Evolutionary conservation across 2,329 filamentous ascomycete genomes (phyloP).

Genomic region (Ceratocystis variospora): DNA sequence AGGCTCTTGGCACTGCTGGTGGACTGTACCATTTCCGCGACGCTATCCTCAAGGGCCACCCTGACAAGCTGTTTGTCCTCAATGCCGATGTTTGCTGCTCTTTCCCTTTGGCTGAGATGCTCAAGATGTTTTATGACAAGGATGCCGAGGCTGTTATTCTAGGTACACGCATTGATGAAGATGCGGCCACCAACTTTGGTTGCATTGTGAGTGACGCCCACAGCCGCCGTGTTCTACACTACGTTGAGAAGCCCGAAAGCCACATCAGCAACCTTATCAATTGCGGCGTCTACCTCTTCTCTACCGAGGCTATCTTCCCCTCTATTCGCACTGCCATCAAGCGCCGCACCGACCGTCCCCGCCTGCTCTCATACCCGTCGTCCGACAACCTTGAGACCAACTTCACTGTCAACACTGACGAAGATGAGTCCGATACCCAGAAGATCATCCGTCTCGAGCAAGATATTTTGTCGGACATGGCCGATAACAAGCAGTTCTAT

Average conservation of each 20-base stretch:
- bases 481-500: constrained; percentile 95
- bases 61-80: constrained; percentile 90
- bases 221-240: constrained; percentile 90
- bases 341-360: constrained; percentile 79
- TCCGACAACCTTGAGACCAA: constrained; percentile 76
- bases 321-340: constrained; percentile 91
- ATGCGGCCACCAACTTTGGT: constrained; percentile 89
- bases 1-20: constrained; percentile 86
- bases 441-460: constrained; percentile 91
- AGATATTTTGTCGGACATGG: constrained; percentile 88
- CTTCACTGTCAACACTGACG: constrained; percentile 44
- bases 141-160: constrained; percentile 94
- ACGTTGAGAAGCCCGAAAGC: constrained; percentile 97
- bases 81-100: constrained; percentile 99
- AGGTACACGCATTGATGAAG: constrained; percentile 78
- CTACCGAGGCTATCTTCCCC: constrained; percentile 90
- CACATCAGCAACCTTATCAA: constrained; percentile 98
- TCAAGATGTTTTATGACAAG: constrained; percentile 83
- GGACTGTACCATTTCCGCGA: constrained; percentile 98
- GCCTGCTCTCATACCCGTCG: constrained; percentile 86
- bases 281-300: constrained; percentile 96
- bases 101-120: constrained; percentile 92
- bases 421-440: constrained; percentile 64
- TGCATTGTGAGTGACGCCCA: constrained; percentile 93
- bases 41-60: constrained; percentile 89